These are phyloP conservation scores for Starmera pachycereana DNA, from an alignment of 805 yeast genomes.

Conservation along the genomic window DNA sequence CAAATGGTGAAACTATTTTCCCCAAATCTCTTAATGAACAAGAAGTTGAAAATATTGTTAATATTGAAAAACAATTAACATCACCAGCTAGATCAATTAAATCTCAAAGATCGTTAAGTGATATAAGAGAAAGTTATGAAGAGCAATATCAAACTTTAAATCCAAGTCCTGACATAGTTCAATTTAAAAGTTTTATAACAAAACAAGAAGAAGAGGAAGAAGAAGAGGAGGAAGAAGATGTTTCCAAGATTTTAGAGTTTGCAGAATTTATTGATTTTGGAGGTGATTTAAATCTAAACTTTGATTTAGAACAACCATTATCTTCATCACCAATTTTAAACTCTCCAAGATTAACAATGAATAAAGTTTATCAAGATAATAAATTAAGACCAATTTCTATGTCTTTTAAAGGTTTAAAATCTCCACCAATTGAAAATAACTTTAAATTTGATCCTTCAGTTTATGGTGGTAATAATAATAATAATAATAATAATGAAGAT, in stretches of 20 bases:
- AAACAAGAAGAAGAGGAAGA: too few relatives aligned
- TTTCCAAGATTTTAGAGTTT: slow-evolving; percentile 33
- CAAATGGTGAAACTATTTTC: slow-evolving; percentile 49
- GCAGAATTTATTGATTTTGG: slow-evolving; percentile 37
- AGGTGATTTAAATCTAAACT: slow-evolving; percentile 27
- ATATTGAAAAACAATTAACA: slow-evolving; percentile 38
- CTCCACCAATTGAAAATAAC: slow-evolving; percentile 41
- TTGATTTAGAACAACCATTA: slow-evolving; percentile 10
- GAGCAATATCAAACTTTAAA: too few relatives aligned
- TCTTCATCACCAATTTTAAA: slow-evolving; percentile 15
- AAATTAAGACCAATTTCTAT: slow-evolving; percentile 26
- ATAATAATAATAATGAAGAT: neutral
- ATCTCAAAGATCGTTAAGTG: too few relatives aligned
- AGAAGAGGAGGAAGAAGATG: slow-evolving; percentile 22
- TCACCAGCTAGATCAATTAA: too few relatives aligned
- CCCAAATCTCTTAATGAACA: slow-evolving; percentile 57
- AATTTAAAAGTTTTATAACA: too few relatives aligned
- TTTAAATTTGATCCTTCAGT: neutral
- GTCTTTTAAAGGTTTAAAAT: slow-evolving; percentile 55
- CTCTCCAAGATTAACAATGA: slow-evolving; percentile 1
- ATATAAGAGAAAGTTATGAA: too few relatives aligned
- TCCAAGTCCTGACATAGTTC: too few relatives aligned
- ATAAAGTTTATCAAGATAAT: slow-evolving; percentile 16
- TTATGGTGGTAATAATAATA: neutral
- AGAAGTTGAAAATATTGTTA: slow-evolving; percentile 68